A percentile compares a stretch with the other conserved stretches of the same genome.
Conservation (phyloP, 768 basidiomycete genomes). For the Kwoniella europaea region DNA sequence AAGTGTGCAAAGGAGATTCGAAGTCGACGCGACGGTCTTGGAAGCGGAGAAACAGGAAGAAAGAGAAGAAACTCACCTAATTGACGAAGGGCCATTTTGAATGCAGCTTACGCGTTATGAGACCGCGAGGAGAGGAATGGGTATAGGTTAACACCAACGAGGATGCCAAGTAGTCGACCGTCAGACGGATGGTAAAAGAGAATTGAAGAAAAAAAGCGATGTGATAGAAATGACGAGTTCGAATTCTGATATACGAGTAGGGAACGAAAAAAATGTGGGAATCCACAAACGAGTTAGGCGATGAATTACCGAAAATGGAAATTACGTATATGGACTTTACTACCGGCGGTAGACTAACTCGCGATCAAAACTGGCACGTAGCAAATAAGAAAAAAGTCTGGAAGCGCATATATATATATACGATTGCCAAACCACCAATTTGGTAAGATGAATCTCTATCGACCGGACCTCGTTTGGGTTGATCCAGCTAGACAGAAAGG, state of each 20-base stretch:
- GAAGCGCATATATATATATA: too few relatives aligned
- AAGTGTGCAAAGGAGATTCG: too few relatives aligned
- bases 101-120: neutral
- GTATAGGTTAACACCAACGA: neutral
- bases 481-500: neutral
- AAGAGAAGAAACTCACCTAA: conserved; percentile 32
- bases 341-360: too few relatives aligned
- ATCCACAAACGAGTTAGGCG: too few relatives aligned
- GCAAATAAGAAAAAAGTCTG: too few relatives aligned
- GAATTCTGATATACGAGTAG: too few relatives aligned
- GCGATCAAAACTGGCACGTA: too few relatives aligned
- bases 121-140: neutral
- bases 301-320: neutral
- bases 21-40: neutral
- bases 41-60: neutral
- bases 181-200: neutral
- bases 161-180: neutral
- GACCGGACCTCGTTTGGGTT: neutral
- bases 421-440: too few relatives aligned
- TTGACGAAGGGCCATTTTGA: conserved; percentile 49
- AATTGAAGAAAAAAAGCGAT: neutral
- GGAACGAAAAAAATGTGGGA: too few relatives aligned
- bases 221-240: neutral
- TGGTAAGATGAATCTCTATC: too few relatives aligned
- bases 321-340: neutral